Percentiles rank a stretch among this genome's conserved stretches.
Conservation (phyloP, 1,284 basidiomycete genomes). For the Leccinum griseonigrum region DNA sequence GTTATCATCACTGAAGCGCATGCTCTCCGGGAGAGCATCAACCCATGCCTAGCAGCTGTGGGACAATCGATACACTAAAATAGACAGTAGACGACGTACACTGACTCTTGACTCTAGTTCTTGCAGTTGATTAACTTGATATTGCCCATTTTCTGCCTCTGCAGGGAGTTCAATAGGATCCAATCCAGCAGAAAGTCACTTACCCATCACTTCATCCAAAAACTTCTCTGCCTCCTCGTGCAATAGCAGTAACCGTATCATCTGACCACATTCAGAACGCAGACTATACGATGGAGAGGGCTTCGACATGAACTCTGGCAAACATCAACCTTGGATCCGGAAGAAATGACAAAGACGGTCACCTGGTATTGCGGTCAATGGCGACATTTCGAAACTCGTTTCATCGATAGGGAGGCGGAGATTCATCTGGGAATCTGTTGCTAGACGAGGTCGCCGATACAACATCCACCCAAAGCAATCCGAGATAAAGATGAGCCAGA, state of each 20-base stretch:
- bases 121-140: slow-evolving; percentile 20
- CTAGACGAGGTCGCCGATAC: slow-evolving; percentile 47
- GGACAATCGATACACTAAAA: background rate
- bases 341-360: slow-evolving; percentile 19
- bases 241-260: slow-evolving; percentile 64
- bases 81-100: slow-evolving; percentile 18
- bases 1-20: slow-evolving; percentile 66
- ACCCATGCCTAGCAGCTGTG: slow-evolving; percentile 54
- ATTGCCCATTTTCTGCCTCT: slow-evolving; percentile 24
- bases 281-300: slow-evolving; percentile 42
- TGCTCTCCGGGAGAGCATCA: slow-evolving; percentile 58
- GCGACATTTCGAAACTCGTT: slow-evolving; percentile 68
- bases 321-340: slow-evolving; percentile 11
- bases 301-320: slow-evolving; percentile 61
- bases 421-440: slow-evolving; percentile 53
- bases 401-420: slow-evolving; percentile 74
- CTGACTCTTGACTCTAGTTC: slow-evolving; percentile 27
- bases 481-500: slow-evolving; percentile 69
- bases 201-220: slow-evolving; percentile 37
- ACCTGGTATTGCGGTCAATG: slow-evolving; percentile 63
- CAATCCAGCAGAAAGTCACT: slow-evolving; percentile 3
- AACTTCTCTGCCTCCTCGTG: slow-evolving; percentile 55
- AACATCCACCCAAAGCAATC: slow-evolving; percentile 51
- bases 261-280: slow-evolving; percentile 66
- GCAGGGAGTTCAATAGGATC: slow-evolving; percentile 2